Conservation (phyloP, 169 alveolate genomes). For the Eimeria maxima region DNA sequence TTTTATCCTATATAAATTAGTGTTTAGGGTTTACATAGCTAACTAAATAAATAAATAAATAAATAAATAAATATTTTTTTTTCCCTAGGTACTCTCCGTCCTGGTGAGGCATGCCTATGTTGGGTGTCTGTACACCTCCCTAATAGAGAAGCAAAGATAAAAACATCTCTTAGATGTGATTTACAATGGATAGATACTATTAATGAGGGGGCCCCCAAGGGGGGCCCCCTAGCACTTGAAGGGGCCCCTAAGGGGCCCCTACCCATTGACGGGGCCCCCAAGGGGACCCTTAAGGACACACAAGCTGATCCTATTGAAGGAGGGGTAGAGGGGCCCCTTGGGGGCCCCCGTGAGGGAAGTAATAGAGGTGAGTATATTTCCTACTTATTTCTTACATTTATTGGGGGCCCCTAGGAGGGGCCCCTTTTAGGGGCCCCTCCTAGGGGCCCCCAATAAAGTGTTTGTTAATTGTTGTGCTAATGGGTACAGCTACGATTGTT, state of each 20-base stretch:
- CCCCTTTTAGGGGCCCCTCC: conserved; percentile 25
- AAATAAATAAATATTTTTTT: no score
- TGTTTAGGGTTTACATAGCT: neutral
- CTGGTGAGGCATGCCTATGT: neutral
- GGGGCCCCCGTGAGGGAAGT: no score
- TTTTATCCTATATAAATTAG: neutral
- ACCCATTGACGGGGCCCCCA: no score
- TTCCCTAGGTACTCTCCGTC: neutral
- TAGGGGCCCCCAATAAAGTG: neutral
- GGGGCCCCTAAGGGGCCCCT: no score
- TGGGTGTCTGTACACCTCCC: neutral
- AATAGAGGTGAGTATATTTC: neutral
- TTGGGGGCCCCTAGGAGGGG: neutral
- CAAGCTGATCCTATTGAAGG: neutral
- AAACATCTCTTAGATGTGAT: neutral
- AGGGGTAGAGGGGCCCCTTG: neutral
- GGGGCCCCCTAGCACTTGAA: neutral
- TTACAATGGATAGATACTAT: neutral
- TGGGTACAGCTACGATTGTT: no score
- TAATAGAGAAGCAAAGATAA: neutral
- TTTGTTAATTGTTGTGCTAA: neutral
- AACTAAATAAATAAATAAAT: no score
- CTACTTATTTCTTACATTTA: neutral
- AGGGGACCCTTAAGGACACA: neutral
- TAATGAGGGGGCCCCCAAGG: neutral